Base-by-base conservation (phyloP, 2,329 filamentous ascomycete genomes). In the Ceratocystis ficicola region DNA sequence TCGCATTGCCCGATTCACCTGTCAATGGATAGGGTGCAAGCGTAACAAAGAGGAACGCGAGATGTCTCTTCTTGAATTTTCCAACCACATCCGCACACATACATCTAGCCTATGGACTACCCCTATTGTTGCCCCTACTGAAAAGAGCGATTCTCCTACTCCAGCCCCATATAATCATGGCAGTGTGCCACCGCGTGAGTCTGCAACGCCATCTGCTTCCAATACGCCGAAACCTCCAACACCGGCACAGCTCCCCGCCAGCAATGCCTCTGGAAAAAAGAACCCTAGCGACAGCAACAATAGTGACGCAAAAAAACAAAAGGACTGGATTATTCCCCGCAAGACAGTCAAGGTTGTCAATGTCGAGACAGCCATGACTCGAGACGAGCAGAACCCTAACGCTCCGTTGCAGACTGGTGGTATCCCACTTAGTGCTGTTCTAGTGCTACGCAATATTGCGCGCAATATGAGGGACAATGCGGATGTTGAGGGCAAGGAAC, bases 401-500 rank as follows among this genome's bases (percentile, higher is more conserved):
- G 78, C 78, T 7, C 76, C 80, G 4, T 77, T 80, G 1, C 82
- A 90, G 71, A 86, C 89, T 1, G 87, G 86, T 0, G 89, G 89
- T 4, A 86, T 93, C 44, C 88, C 89, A n/a, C 79, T 93, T 5
- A 89, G 87, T 65, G 87, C 88, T 1, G 86, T 88, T 15, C 79
- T 93, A 32, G 87, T 94, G 44, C 79, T 94, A 59, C 83, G 89
- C 36, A 94, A 94, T 72, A 83, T 94, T 68, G 89, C 89, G 12
- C 81, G 80, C 69, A 88, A 87, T 70, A 77, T 85, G 20, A 73
- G 75, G 69, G 71, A 70, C n/a, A 73, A 73, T 4, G 80, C 79
- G 52, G 79, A 79, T 67, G 76, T 77, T 57, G 78, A 80, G 61
- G 81, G 84, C 1, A 88, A 36, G 36, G 66, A 55, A 36, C 62